phyloP scores from a whole-genome alignment of 1,139 yeast genomes.

The Lodderomyces elongisporus region DNA sequence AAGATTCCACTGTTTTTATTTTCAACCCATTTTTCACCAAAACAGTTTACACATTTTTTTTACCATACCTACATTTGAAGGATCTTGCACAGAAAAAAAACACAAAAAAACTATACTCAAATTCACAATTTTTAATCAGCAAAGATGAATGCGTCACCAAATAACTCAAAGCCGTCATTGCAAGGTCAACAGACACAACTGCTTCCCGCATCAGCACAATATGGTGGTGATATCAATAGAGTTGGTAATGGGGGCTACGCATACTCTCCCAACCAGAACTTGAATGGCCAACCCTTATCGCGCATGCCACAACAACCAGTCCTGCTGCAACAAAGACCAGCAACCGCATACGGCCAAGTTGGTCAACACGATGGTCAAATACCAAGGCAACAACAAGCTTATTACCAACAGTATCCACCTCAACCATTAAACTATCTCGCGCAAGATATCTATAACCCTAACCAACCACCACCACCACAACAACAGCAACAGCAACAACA shows the following conservation, averaged over 20 bases:
- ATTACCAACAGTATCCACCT: slow-evolving; percentile 11
- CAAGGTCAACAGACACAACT: not conserved
- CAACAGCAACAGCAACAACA: slow-evolving; percentile 8
- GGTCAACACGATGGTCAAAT: not conserved
- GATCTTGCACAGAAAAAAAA: no score
- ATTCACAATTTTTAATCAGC: no score
- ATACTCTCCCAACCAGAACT: not conserved
- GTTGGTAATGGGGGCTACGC: not conserved
- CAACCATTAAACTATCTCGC: slow-evolving; percentile 10
- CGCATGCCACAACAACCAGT: slow-evolving; percentile 1
- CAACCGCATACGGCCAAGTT: not conserved
- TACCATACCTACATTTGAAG: not conserved
- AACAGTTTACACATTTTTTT: slow-evolving; percentile 3
- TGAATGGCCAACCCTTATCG: not conserved
- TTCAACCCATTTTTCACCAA: no score
- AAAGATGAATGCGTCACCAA: not conserved
- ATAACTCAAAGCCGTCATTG: slow-evolving; percentile 1
- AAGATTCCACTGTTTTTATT: no score
- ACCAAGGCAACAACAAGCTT: slow-evolving; percentile 4
- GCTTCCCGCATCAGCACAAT: slow-evolving; percentile 1
- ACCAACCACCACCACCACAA: slow-evolving; percentile 7
- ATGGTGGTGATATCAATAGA: slow-evolving; percentile 2
- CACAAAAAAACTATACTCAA: no score
- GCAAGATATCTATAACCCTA: slow-evolving; percentile 8
- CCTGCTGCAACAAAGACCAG: not conserved